A percentile compares a stretch with the other conserved stretches of the same genome.
phyloP scores from a whole-genome alignment of 441 rosid genomes.

The Sinapis alba region DNA sequence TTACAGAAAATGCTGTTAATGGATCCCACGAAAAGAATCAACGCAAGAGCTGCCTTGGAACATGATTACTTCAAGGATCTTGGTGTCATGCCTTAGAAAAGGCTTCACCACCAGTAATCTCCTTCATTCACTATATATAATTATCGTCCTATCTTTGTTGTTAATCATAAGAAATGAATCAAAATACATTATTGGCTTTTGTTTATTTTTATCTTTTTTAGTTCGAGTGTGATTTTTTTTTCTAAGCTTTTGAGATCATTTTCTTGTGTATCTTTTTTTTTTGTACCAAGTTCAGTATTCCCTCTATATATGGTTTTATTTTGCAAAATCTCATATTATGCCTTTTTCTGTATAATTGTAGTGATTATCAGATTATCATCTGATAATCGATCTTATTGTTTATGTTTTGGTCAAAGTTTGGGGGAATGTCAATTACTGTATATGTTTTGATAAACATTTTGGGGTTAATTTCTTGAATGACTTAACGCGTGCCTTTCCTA shows the following conservation, averaged over 20 bases:
- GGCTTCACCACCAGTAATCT: constrained; percentile 17
- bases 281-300: constrained; percentile 10
- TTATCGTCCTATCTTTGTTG: background rate
- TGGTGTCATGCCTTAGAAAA: constrained; percentile 60
- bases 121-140: constrained; percentile 28
- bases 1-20: constrained; percentile 90
- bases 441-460: no score
- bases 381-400: background rate
- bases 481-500: no score
- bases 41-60: constrained; percentile 86
- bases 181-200: constrained; percentile 23
- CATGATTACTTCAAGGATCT: constrained; percentile 93
- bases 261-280: constrained; percentile 22
- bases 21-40: constrained; percentile 91
- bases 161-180: constrained; percentile 10
- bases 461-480: no score
- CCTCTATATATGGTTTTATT: background rate
- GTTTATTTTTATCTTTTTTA: constrained; percentile 10
- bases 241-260: constrained; percentile 32
- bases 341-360: background rate
- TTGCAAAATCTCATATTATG: constrained; percentile 4
- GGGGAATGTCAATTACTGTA: no score
- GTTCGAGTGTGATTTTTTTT: constrained; percentile 2
- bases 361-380: background rate
- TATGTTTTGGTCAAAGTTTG: no score